Evolutionary conservation across 495 filamentous ascomycete genomes (phyloP).

Genomic region (Opeltia flavorubescens): DNA sequence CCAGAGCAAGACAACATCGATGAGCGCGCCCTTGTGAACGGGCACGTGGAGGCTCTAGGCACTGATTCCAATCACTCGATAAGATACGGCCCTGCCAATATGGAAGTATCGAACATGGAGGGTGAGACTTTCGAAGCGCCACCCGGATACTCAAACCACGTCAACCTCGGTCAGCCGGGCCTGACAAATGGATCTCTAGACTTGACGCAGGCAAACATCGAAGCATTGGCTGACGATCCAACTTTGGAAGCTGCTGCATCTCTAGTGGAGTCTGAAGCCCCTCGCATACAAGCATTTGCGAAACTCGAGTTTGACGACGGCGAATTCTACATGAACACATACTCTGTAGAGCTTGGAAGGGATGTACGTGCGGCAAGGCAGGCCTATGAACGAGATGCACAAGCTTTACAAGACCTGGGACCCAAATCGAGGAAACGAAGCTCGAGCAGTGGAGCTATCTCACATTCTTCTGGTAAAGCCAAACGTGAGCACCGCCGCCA

Average conservation of each 20-base stretch:
- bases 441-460: constrained; percentile 31
- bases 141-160: background rate
- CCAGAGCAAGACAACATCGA: background rate
- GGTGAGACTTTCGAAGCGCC: background rate
- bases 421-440: constrained; percentile 30
- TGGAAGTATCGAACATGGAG: background rate
- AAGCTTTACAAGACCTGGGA: constrained; percentile 28
- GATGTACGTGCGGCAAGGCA: constrained; percentile 42
- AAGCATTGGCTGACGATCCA: background rate
- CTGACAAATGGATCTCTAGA: constrained; percentile 6
- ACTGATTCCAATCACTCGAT: background rate
- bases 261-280: constrained; percentile 28
- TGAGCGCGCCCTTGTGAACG: background rate
- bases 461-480: constrained; percentile 31
- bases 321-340: constrained; percentile 59
- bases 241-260: constrained; percentile 16
- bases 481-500: constrained; percentile 32
- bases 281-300: constrained; percentile 46
- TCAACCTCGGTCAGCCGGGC: constrained; percentile 1
- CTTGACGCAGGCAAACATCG: constrained; percentile 6
- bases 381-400: constrained; percentile 33
- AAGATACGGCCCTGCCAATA: background rate
- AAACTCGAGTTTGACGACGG: constrained; percentile 60
- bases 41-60: background rate
- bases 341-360: constrained; percentile 50